Conservation (phyloP, 352 stramenopile species). For the Phytopythium helicoides region DNA sequence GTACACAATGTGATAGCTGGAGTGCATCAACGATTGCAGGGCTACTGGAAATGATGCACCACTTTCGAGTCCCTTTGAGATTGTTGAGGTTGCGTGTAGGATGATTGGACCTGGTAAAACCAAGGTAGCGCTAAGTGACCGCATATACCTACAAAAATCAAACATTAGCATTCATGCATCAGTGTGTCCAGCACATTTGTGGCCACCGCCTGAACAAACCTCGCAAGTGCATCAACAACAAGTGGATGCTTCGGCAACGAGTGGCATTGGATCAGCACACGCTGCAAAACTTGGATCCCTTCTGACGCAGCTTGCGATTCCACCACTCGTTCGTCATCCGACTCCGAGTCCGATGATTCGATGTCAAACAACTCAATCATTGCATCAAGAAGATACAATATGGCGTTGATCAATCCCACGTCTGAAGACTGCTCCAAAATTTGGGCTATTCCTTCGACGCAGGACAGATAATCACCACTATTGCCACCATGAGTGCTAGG, state of each 20-base stretch:
- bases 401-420: constrained; percentile 57
- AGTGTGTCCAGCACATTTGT: neutral
- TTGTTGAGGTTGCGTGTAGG: constrained; percentile 30
- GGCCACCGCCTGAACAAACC: constrained; percentile 18
- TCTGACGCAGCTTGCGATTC: constrained; percentile 25
- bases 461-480: constrained; percentile 41
- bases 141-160: constrained; percentile 51
- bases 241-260: constrained; percentile 57
- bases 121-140: constrained; percentile 49
- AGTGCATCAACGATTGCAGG: constrained; percentile 45
- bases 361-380: constrained; percentile 83
- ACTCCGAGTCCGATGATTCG: constrained; percentile 68
- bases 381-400: constrained; percentile 72
- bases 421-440: constrained; percentile 49
- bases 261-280: constrained; percentile 38
- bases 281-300: constrained; percentile 55
- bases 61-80: constrained; percentile 54
- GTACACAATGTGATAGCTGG: constrained; percentile 56
- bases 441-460: constrained; percentile 55
- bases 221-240: constrained; percentile 48
- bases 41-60: constrained; percentile 36
- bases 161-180: constrained; percentile 7
- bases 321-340: constrained; percentile 33
- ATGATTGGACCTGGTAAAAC: constrained; percentile 50
- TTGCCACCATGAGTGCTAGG: constrained; percentile 33